Conservation (phyloP, 257 asterid genomes). For the Lithospermum erythrorhizon region DNA sequence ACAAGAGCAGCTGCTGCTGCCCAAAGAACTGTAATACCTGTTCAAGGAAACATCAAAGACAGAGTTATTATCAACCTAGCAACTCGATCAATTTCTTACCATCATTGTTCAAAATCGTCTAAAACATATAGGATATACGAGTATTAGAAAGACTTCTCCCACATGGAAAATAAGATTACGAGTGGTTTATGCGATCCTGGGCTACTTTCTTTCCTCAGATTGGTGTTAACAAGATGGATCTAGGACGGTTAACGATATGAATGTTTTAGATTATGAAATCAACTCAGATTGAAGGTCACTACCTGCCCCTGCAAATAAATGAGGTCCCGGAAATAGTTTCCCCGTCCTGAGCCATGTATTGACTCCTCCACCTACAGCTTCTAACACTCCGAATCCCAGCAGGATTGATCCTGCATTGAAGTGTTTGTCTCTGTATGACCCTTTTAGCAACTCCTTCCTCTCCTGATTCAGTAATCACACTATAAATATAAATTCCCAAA, state of each 20-base stretch:
- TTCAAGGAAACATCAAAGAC: background rate
- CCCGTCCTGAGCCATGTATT: slow-evolving; percentile 84
- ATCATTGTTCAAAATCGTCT: too few species aligned
- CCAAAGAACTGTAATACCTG: slow-evolving; percentile 87
- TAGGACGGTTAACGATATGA: background rate
- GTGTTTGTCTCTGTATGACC: slow-evolving; percentile 79
- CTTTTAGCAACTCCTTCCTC: slow-evolving; percentile 73
- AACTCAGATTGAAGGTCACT: background rate
- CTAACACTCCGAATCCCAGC: slow-evolving; percentile 77
- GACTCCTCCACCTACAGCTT: slow-evolving; percentile 61
- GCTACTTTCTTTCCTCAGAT: too few species aligned
- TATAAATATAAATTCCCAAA: background rate
- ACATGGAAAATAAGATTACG: too few species aligned
- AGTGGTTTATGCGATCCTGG: too few species aligned
- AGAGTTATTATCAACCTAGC: too few species aligned
- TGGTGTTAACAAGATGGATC: background rate
- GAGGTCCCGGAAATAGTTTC: slow-evolving; percentile 96
- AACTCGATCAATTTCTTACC: too few species aligned
- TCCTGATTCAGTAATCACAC: slow-evolving; percentile 31
- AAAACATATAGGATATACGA: too few species aligned
- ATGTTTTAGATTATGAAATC: background rate
- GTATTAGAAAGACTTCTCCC: too few species aligned
- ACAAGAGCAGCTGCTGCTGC: slow-evolving; percentile 93
- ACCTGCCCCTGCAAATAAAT: slow-evolving; percentile 89
- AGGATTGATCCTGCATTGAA: slow-evolving; percentile 81